Evolutionary conservation across 2,329 filamentous ascomycete genomes (phyloP).

Genomic region (Didymella pinodella): DNA sequence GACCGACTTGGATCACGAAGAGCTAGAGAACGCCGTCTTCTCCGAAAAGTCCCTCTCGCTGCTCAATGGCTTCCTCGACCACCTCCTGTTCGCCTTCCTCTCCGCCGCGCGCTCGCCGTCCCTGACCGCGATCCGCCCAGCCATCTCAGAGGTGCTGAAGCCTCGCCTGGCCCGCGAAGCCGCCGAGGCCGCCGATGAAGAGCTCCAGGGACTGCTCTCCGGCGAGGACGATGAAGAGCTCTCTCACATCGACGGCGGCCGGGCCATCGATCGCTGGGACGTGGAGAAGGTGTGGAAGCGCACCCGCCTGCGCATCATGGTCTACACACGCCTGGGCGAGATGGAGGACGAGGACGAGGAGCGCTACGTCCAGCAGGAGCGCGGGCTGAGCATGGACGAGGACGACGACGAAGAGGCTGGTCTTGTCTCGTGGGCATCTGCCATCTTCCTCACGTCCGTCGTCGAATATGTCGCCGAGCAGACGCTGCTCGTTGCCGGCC

Average conservation of each 20-base stretch:
- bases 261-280: conserved; percentile 72
- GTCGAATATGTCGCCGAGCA: conserved; percentile 94
- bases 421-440: conserved; percentile 83
- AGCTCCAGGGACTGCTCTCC: conserved; percentile 86
- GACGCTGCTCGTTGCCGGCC: conserved; percentile 83
- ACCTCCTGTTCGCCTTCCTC: conserved; percentile 91
- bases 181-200: conserved; percentile 82
- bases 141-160: conserved; percentile 86
- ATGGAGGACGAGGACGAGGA: conserved; percentile 99
- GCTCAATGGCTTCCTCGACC: conserved; percentile 92
- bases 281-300: conserved; percentile 94
- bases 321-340: conserved; percentile 94
- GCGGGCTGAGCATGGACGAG: conserved; percentile 64
- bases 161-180: conserved; percentile 86
- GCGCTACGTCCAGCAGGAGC: conserved; percentile 80
- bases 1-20: conserved; percentile 67
- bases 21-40: conserved; percentile 74
- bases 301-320: conserved; percentile 93
- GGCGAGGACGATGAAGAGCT: conserved; percentile 67
- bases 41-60: conserved; percentile 76
- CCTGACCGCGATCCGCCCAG: conserved; percentile 76
- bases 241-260: conserved; percentile 36
- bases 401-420: conserved; percentile 50
- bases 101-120: conserved; percentile 79
- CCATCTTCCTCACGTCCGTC: conserved; percentile 95